Evolutionary conservation across 2,329 filamentous ascomycete species (phyloP).

Genomic region (Ustulina deusta): DNA sequence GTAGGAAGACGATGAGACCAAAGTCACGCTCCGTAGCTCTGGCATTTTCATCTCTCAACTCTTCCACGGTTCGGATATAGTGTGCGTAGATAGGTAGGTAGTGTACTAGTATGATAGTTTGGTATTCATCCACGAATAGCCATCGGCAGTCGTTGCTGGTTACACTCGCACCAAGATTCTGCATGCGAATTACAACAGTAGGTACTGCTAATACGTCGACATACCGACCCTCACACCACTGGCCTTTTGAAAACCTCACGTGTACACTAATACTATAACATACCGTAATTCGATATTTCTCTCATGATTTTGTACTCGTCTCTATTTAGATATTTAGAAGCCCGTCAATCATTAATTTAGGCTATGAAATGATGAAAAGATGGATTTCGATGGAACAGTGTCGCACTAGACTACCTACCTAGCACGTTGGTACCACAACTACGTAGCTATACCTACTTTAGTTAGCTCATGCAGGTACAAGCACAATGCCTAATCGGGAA

Average conservation of each 20-base stretch:
- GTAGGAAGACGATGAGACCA: not conserved
- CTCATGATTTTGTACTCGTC: not conserved
- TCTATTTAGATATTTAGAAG: not conserved
- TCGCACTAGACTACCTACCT: no score
- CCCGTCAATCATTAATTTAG: not conserved
- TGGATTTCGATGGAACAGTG: not conserved
- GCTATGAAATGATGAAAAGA: not conserved
- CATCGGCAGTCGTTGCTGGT: not conserved
- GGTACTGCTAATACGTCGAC: not conserved
- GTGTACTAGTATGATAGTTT: not conserved
- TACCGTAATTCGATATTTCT: not conserved
- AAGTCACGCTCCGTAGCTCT: not conserved
- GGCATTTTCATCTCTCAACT: not conserved
- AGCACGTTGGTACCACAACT: no score
- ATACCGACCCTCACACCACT: not conserved
- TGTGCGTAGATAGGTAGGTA: not conserved
- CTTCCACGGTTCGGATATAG: not conserved
- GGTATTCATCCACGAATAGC: conserved; percentile 8
- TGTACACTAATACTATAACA: not conserved
- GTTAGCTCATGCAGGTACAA: conserved; percentile 27
- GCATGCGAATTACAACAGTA: conserved; percentile 12
- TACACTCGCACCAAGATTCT: not conserved
- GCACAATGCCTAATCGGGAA: not conserved
- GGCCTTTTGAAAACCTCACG: not conserved
- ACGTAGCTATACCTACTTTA: not conserved